Base-by-base conservation (phyloP, 805 yeast genomes). In the Saccharomycopsis sp. region DNA sequence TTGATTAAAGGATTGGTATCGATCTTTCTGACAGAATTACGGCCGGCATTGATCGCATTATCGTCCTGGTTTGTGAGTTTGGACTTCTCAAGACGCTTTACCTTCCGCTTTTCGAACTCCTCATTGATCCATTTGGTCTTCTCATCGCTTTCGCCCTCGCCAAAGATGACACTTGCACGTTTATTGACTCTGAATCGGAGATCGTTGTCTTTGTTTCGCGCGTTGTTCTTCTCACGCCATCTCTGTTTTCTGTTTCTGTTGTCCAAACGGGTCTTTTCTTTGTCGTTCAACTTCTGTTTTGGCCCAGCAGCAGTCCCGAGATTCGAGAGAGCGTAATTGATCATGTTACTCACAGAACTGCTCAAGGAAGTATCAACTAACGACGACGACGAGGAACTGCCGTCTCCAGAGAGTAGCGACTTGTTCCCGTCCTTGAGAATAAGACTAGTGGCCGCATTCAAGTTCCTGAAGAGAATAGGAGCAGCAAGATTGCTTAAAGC, bases 171-270 rank as follows among this genome's bases (percentile, higher is more conserved):
- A 44, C 73, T 75, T 0, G 97, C 97, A 47, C 94, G 76, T 63
- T 85, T 86, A 63, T 81, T 78, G 20, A 93, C 85, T 57, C 98
- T 76, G 0, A 88, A 82, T 56, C 96, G 78, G 57, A 93, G 74
- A 68, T 93, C 98, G 66, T 89, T 86, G 69, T 91, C 97, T 73
- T 89, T 86, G 70, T 92, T 92, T 63, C 94, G 78, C 60, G 86
- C 86, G 7, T 81, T 79, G 67, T 93, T 90, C 25, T 82, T 84
- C 63, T 84, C 92, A 66, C 96, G 77, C 96, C 96, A 89, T 64
- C 81, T 80, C 72, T 87, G 85, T 73, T 89, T 89, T 20, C 96
- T 75, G 56, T 84, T 88, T 53, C 96, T 75, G 66, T 89, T 89
- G 53, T 84, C 92, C 24, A 78, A 65, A 54, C 91, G 73, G 9